Percentiles rank a stretch among this genome's conserved stretches.
phyloP scores from a whole-genome alignment of 345 rosid species.

The Eucalyptus curtisii region DNA sequence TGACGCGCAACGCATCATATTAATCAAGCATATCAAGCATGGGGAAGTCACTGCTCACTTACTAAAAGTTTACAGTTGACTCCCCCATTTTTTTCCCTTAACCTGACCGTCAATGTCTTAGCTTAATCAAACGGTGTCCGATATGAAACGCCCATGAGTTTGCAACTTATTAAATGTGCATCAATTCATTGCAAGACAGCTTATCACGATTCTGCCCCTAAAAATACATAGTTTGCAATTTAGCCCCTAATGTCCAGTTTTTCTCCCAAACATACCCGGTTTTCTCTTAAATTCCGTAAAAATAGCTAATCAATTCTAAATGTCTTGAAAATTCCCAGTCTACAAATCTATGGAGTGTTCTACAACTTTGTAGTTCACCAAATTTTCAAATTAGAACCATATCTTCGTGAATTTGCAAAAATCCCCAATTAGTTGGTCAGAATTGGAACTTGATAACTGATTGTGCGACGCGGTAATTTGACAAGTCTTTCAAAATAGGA shows the following conservation, averaged over 20 bases:
- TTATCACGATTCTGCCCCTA: neutral
- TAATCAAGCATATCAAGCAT: neutral
- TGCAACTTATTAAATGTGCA: too few relatives aligned
- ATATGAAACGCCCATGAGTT: rapidly evolving
- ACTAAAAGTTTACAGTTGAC: neutral
- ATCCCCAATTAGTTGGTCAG: too few relatives aligned
- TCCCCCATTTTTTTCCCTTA: rapidly evolving
- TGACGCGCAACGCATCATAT: neutral
- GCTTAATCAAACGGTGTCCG: neutral
- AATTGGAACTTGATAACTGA: too few relatives aligned
- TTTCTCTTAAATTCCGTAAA: neutral
- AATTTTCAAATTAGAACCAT: neutral
- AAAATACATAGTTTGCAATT: neutral
- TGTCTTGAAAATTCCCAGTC: neutral
- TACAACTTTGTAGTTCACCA: neutral
- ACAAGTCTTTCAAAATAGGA: too few relatives aligned
- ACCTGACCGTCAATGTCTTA: neutral
- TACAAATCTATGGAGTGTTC: neutral
- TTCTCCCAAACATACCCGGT: neutral
- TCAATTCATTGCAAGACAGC: too few relatives aligned
- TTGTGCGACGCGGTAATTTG: rapidly evolving
- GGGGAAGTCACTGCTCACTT: neutral
- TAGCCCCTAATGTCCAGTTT: neutral
- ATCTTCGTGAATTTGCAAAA: too few relatives aligned
- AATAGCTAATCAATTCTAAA: neutral